phyloP scores from a whole-genome alignment of 257 asterid genomes.

The Haberlea rhodopensis region DNA sequence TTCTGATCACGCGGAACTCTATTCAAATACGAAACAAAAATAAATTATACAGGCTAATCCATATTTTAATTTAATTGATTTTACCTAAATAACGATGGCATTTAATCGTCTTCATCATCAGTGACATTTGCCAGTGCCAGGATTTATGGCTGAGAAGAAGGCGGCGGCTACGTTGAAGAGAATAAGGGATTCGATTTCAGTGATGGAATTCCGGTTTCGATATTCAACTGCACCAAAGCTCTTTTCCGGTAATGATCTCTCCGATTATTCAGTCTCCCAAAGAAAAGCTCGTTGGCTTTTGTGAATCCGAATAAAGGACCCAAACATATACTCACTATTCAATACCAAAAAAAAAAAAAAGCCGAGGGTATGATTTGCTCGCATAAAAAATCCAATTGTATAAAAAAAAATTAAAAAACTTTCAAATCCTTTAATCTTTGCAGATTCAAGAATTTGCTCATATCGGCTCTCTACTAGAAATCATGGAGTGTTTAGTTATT shows the following conservation, averaged over 20 bases:
- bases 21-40: background rate
- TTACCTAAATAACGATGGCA: background rate
- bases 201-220: slow-evolving; percentile 53
- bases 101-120: slow-evolving; percentile 39
- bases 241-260: slow-evolving; percentile 55
- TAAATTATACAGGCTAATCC: background rate
- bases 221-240: slow-evolving; percentile 52
- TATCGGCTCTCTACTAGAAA: no score
- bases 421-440: no score
- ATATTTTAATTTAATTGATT: no score
- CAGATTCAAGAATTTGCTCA: no score
- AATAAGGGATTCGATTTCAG: slow-evolving; percentile 48
- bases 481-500: no score
- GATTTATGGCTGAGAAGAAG: slow-evolving; percentile 57
- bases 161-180: slow-evolving; percentile 47
- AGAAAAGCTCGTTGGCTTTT: slow-evolving; percentile 52
- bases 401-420: no score
- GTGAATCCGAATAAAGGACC: slow-evolving; percentile 60
- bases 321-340: slow-evolving; percentile 2
- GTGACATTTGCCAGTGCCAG: slow-evolving; percentile 56
- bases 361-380: no score
- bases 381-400: no score
- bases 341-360: no score
- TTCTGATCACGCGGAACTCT: no score
- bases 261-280: slow-evolving; percentile 58